phyloP scores from a whole-genome alignment of 2,329 filamentous ascomycete species.

The Cercospora citrullina region DNA sequence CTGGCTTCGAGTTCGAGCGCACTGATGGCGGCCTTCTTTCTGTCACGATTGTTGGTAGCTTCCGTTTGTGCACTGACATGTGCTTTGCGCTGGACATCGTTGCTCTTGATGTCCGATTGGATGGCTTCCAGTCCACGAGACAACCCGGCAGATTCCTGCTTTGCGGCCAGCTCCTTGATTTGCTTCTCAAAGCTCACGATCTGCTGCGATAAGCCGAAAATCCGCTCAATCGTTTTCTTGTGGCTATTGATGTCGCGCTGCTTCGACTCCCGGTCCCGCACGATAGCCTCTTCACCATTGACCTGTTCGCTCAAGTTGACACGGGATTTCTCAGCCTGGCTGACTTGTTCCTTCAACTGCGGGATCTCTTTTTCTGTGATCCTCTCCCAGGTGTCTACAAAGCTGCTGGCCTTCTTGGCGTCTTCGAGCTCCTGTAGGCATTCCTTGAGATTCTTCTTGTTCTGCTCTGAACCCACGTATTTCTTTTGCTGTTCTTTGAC shows the following conservation, averaged over 20 bases:
- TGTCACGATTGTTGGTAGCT: conserved; percentile 69
- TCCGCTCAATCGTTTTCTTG: conserved; percentile 72
- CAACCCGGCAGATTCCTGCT: conserved; percentile 67
- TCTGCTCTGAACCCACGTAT: conserved; percentile 17
- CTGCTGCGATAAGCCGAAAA: conserved; percentile 70
- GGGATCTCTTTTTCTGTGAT: conserved; percentile 70
- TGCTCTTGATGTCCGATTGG: conserved; percentile 68
- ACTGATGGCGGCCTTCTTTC: conserved; percentile 66
- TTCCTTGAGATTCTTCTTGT: conserved; percentile 51
- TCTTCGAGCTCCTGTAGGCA: conserved; percentile 51
- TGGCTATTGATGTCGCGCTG: conserved; percentile 75
- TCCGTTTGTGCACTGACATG: conserved; percentile 66
- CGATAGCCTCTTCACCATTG: conserved; percentile 66
- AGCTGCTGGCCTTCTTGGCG: conserved; percentile 62
- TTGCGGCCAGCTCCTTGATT: conserved; percentile 71
- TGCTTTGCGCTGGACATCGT: conserved; percentile 66
- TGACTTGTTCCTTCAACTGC: conserved; percentile 63
- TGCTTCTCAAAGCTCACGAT: conserved; percentile 70
- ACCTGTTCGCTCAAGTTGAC: conserved; percentile 44
- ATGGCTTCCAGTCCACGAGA: conserved; percentile 79
- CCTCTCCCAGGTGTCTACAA: conserved; percentile 73
- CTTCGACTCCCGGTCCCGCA: conserved; percentile 62
- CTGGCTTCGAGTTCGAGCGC: conserved; percentile 70
- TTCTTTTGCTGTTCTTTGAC: conserved; percentile 52
- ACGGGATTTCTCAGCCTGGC: conserved; percentile 48